Evolutionary conservation across 202 grass and related monocot genomes (phyloP).

Genomic region (Sporobolus alterniflorus): DNA sequence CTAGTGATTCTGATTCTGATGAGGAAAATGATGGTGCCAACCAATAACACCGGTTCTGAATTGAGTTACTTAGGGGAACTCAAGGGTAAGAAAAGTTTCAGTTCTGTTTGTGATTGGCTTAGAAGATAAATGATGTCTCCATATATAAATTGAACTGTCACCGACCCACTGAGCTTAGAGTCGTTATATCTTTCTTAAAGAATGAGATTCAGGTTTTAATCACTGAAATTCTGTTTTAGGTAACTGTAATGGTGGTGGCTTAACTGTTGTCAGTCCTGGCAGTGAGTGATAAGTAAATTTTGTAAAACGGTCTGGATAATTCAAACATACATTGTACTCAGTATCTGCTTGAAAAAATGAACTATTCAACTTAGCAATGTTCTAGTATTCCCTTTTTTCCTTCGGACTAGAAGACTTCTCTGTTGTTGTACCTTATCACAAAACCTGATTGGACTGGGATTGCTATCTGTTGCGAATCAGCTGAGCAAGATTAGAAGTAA

Average conservation of each 20-base stretch:
- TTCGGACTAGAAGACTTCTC: background rate
- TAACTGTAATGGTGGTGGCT: constrained; percentile 13
- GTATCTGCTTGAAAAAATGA: background rate
- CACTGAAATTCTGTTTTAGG: constrained; percentile 22
- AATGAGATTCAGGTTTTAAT: constrained; percentile 21
- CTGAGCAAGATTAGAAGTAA: background rate
- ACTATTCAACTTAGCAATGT: constrained; percentile 14
- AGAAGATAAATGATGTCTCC: background rate
- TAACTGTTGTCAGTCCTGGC: background rate
- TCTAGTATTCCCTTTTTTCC: background rate
- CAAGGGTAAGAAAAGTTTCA: constrained; percentile 40
- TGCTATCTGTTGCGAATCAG: background rate
- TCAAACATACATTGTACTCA: constrained; percentile 27
- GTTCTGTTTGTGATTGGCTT: background rate
- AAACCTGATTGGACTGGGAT: background rate
- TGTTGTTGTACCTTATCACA: background rate
- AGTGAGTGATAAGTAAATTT: constrained; percentile 26
- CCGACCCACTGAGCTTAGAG: background rate
- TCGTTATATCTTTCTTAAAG: background rate
- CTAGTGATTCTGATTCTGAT: constrained; percentile 83
- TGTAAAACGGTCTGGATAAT: constrained; percentile 16
- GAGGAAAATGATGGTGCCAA: constrained; percentile 44
- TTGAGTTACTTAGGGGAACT: constrained; percentile 35
- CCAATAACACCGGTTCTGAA: constrained; percentile 39
- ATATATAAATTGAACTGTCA: background rate